A percentile compares a stretch with the other conserved stretches of the same genome.
These are phyloP conservation scores for Suillus brevipes DNA, from an alignment of 768 basidiomycete genomes.

Conservation along the genomic window DNA sequence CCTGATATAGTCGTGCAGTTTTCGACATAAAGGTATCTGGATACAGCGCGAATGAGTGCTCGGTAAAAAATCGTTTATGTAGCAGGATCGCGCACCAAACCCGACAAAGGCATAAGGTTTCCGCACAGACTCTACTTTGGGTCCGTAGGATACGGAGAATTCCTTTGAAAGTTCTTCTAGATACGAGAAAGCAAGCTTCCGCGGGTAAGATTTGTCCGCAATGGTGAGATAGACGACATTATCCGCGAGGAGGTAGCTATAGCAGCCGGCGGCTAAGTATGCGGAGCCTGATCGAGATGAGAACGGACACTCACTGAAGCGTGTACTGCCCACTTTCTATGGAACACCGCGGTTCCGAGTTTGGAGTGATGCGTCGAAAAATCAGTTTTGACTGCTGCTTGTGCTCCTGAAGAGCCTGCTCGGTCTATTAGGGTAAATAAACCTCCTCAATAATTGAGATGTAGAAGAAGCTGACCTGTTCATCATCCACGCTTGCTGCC, in stretches of 20 bases:
- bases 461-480: constrained; percentile 60
- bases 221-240: constrained; percentile 96
- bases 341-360: constrained; percentile 93
- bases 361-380: constrained; percentile 90
- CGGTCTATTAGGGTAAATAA: constrained; percentile 58
- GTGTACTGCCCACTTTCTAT: constrained; percentile 96
- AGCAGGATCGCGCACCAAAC: constrained; percentile 66
- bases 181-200: constrained; percentile 97
- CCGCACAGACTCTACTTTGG: constrained; percentile 87
- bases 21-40: constrained; percentile 98
- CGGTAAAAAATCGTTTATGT: constrained; percentile 2
- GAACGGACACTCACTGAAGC: constrained; percentile 72
- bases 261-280: constrained; percentile 10
- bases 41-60: constrained; percentile 7
- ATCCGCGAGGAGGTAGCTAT: constrained; percentile 90
- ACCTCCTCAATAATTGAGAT: not conserved
- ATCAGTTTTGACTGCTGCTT: constrained; percentile 98
- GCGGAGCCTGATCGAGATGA: constrained; percentile 1
- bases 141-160: constrained; percentile 88
- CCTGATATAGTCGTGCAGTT: constrained; percentile 91
- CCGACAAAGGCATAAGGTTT: constrained; percentile 99
- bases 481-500: constrained; percentile 96
- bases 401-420: constrained; percentile 92
- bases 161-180: constrained; percentile 97
- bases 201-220: constrained; percentile 94